Evolutionary conservation across 2,329 filamentous ascomycete species (phyloP).

Genomic region (Beauveria sp.): DNA sequence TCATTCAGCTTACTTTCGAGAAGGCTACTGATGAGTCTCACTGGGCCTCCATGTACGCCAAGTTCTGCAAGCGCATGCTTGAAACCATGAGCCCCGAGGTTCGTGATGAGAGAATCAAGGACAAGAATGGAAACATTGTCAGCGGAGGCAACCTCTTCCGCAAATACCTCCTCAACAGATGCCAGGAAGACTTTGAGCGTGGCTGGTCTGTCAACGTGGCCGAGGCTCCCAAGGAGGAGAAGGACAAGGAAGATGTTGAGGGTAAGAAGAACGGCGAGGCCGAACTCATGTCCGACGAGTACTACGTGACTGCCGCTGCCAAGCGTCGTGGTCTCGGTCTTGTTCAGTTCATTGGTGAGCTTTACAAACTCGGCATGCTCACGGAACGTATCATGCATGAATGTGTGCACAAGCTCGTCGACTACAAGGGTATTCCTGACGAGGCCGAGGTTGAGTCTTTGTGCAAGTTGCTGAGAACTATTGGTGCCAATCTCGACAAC

Average conservation of each 20-base stretch:
- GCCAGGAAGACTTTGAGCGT: conserved; percentile 97
- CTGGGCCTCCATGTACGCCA: conserved; percentile 98
- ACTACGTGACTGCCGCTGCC: conserved; percentile 86
- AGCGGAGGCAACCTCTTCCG: conserved; percentile 91
- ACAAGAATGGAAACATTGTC: conserved; percentile 82
- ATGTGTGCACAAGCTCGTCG: conserved; percentile 93
- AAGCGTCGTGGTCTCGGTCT: conserved; percentile 96
- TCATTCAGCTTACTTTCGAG: conserved; percentile 98
- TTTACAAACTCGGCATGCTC: conserved; percentile 98
- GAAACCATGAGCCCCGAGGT: conserved; percentile 92
- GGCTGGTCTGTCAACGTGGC: conserved; percentile 91
- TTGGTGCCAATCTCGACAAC: conserved; percentile 77
- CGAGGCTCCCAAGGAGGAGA: conserved; percentile 61
- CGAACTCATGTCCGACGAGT: conserved; percentile 86
- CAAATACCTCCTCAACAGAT: conserved; percentile 97
- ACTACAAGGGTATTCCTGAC: conserved; percentile 88
- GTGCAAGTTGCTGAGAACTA: conserved; percentile 84
- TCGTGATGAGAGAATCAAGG: conserved; percentile 87
- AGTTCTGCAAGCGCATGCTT: conserved; percentile 96
- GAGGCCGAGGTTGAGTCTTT: conserved; percentile 96
- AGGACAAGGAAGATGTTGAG: conserved; percentile 27
- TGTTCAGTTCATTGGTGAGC: conserved; percentile 97
- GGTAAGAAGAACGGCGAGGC: conserved; percentile 58
- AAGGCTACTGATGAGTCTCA: conserved; percentile 98
- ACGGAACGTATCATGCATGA: conserved; percentile 99